Conservation (phyloP, 495 filamentous ascomycete genomes). For the Extremus antarcticus region DNA sequence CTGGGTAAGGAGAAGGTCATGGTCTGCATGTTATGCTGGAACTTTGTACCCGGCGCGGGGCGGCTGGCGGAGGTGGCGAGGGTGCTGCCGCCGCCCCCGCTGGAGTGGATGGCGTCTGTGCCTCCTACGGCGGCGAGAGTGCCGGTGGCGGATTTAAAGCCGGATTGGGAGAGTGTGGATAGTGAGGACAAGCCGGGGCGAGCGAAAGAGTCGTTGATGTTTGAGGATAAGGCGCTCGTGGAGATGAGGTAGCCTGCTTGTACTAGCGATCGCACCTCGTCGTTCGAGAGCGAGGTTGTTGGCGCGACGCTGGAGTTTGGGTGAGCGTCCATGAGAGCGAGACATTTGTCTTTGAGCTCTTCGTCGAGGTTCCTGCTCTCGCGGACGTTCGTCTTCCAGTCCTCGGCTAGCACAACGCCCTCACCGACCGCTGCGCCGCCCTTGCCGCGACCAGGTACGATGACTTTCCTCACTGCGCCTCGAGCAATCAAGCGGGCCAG, state of each 20-base stretch:
- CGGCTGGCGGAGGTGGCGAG: constrained; percentile 6
- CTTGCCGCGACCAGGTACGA: constrained; percentile 53
- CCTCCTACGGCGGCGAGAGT: constrained; percentile 54
- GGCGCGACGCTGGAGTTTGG: constrained; percentile 44
- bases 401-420: constrained; percentile 51
- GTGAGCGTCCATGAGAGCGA: constrained; percentile 42
- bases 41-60: constrained; percentile 13
- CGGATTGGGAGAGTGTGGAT: constrained; percentile 42
- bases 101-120: constrained; percentile 40
- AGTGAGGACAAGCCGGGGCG: constrained; percentile 44
- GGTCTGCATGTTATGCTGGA: constrained; percentile 5
- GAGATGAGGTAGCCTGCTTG: constrained; percentile 55
- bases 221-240: constrained; percentile 22
- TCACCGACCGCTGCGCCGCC: constrained; percentile 55
- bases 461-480: constrained; percentile 54
- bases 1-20: constrained; percentile 62
- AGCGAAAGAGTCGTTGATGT: constrained; percentile 39
- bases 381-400: constrained; percentile 49
- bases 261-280: constrained; percentile 50
- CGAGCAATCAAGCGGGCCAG: constrained; percentile 49
- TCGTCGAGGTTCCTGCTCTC: constrained; percentile 35
- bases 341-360: constrained; percentile 43
- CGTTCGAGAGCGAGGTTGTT: constrained; percentile 35
- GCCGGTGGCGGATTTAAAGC: constrained; percentile 49
- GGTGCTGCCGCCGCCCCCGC: constrained; percentile 38